These are phyloP conservation scores for Coprinopsis cinerea DNA, from an alignment of 768 basidiomycete species.

Conservation along the genomic window DNA sequence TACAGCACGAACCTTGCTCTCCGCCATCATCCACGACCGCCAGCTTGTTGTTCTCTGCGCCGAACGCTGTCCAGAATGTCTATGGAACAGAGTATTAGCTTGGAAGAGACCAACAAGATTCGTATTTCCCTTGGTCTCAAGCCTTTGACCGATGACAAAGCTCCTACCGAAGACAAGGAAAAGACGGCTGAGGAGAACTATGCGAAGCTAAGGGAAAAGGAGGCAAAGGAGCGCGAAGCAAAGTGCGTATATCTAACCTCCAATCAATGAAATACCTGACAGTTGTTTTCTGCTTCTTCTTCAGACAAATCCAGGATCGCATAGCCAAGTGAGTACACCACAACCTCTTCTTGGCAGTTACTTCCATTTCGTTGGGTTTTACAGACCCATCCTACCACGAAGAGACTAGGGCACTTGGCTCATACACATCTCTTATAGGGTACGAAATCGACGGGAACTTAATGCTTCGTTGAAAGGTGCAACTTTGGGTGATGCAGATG, in stretches of 20 bases:
- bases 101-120: slow-evolving; percentile 95
- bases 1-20: not conserved
- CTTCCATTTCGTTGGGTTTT: slow-evolving; percentile 41
- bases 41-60: slow-evolving; percentile 7
- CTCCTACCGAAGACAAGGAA: slow-evolving; percentile 67
- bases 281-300: slow-evolving; percentile 18
- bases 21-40: slow-evolving; percentile 18
- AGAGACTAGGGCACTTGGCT: slow-evolving; percentile 26
- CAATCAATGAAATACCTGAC: slow-evolving; percentile 14
- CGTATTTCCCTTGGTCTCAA: slow-evolving; percentile 91
- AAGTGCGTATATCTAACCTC: slow-evolving; percentile 49
- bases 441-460: slow-evolving; percentile 91
- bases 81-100: slow-evolving; percentile 84
- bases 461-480: slow-evolving; percentile 87
- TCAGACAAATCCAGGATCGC: slow-evolving; percentile 63
- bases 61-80: slow-evolving; percentile 36
- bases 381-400: slow-evolving; percentile 29
- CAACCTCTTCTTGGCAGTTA: slow-evolving; percentile 26
- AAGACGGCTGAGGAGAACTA: slow-evolving; percentile 87
- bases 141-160: slow-evolving; percentile 80
- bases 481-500: slow-evolving; percentile 86
- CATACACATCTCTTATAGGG: slow-evolving; percentile 55
- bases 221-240: slow-evolving; percentile 64
- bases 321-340: slow-evolving; percentile 83
- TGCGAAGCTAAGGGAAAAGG: slow-evolving; percentile 60